Base-by-base conservation (phyloP, 257 asterid species). In the Penstemon eatonii region DNA sequence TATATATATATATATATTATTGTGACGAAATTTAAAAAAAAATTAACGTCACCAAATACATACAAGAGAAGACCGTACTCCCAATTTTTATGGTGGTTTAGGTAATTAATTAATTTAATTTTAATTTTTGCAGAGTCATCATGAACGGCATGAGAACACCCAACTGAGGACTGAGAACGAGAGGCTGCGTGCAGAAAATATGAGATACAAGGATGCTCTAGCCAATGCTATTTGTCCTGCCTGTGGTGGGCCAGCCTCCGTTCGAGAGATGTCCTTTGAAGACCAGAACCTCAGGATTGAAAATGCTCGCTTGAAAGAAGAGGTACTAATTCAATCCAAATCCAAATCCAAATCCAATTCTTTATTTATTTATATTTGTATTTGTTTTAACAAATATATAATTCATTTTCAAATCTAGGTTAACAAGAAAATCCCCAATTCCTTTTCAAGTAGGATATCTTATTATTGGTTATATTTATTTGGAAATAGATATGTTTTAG, bases 281-380 rank as follows among this genome's bases (percentile, higher is more conserved):
- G 96, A 86, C 75, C 92, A 86, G 62, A 91, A 89, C 18, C 82
- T 89, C 71, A 79, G 91, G 74, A 86, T 89, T 11, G 94, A 89
- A 64, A 89, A 89, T 53, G 86, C 75, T 76, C 96, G 96, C 44
- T 68, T 88, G 40, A 83, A 88, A 70, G 91, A 88, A 70, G 93
- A 88, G 89, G 96, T 86, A 77, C 9, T 2, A 49, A 9, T 9
- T 9, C n/a, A 49, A 7, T 46, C 10, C 8, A 6, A 3, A 46
- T 58, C 15, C 63, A 38, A 49, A 7, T 46, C 10, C 8, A 6
- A 3, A 46, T 58, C 15, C 63, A 38, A 10, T 37, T 52, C 5
- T 5, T 25, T 25, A 1, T 25, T 25, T 25, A 25, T 15, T 15
- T 36, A 36, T n/a, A n/a, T n/a, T n/a, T n/a, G n/a, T n/a, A n/a